Base-by-base conservation (phyloP, 1,284 basidiomycete species). In the Ganoderma sinense region DNA sequence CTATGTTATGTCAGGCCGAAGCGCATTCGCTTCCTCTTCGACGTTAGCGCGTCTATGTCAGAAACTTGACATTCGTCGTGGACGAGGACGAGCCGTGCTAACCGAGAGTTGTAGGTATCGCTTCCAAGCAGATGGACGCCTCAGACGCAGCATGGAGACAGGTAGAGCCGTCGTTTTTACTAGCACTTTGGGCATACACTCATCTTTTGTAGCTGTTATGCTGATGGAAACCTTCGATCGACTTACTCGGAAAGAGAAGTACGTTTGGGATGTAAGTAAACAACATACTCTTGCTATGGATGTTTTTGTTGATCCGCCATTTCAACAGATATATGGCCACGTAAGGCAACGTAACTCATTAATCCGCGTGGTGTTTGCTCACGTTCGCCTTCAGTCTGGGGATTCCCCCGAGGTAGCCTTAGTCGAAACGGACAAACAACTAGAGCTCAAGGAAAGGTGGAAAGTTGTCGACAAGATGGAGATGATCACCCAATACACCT, bases 31-130 rank as follows among this genome's bases (percentile, higher is more conserved):
- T 91, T 91, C 75, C 80, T 91, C n/a, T 91, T 91, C 74, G 90
- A 91, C 75, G 81, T 91, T 62, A 91, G 89, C 75, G 89, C 87
- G n/a, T 91, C 90, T 0, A 91, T 91, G 89, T 89, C 73, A 64
- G 81, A n/a, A n/a, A n/a, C n/a, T n/a, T 71, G 16, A 26, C n/a
- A 20, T n/a, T 10, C 16, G 5, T 6, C 26, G 14, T 45, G 39
- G 2, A 23, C 33, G 23, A 11, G 26, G 20, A 31, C 43, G 14
- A n/a, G 26, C 18, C 31, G 36, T 59, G 41, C 56, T 67, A 10
- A 61, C 23, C 29, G 16, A 41, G 14, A 2, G 18, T n/a, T 4
- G 6, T 66, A 89, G 88, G 87, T 90, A 91, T 77, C 89, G 90
- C 6, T 91, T 91, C 82, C 90, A 91, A 71, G 89, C 90, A 68